Evolutionary conservation across 2,329 filamentous ascomycete genomes (phyloP), one percentile per base, ranked within the genome.

Genomic region (Trichoderma sp.): DNA sequence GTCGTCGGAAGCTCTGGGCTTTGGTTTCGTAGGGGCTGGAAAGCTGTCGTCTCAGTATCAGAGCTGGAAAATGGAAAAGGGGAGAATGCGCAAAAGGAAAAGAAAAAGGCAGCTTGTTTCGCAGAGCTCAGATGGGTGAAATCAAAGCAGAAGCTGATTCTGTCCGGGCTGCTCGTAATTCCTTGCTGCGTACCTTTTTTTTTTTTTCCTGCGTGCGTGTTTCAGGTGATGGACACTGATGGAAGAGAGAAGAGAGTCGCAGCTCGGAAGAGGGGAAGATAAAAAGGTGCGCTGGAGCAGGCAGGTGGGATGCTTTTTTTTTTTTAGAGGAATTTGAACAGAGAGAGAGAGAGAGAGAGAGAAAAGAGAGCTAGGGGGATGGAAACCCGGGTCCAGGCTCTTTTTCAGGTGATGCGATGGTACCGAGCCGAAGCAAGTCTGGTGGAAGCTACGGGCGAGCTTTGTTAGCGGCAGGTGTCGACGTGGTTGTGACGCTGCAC

Each of bases 401-500:
- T 61, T 24, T 63, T 49, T 46, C 51, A 64, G 66, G 66, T 68
- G 66, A 63, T 64, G 37, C 24, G 46, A 49, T 49, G 46, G 46
- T 49, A 49, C 46, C 46, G 21, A 49, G 5, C 46, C 46, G 21
- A 49, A 24, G 43, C 21, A 49, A 24, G 43, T 30, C 43, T 49
- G 51, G 66, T 68, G 46, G 39, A 64, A 65, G 59, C 46, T 56
- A 60, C 63, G 63, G 63, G 63, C 52, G 30, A 58, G 63, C 52
- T 66, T 66, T 66, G 28, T 56, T 66, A 66, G 59, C 51, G 67
- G 59, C 60, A 59, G 67, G 68, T 46, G 68, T 69, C 68, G 68
- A 69, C 68, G 68, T 69, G 61, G 52, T 51, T 59, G 63, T 69
- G 68, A 69, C 68, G 68, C 68, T 68, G 59, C 54, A 28, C 26